Conservation (phyloP, 1,284 basidiomycete genomes). For the Inonotus obliquus region DNA sequence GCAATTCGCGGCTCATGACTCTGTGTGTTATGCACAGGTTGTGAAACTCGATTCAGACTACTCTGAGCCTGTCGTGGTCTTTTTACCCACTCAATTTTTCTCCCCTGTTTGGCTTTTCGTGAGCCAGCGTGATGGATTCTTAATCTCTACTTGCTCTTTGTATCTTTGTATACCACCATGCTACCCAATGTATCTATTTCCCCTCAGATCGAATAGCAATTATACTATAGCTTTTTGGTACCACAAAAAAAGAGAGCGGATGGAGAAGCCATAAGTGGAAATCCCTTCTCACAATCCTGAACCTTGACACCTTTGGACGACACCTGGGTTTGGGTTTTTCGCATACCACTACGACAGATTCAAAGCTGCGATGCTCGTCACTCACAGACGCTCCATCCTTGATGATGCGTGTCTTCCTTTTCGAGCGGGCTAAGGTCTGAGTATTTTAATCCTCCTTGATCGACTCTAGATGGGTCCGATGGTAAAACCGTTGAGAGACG, state of each 20-base stretch:
- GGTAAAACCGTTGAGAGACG: slow-evolving; percentile 34
- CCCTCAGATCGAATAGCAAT: too few species aligned
- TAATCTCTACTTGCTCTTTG: too few species aligned
- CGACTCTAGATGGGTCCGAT: slow-evolving; percentile 45
- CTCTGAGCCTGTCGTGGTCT: slow-evolving; percentile 40
- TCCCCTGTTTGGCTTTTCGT: slow-evolving; percentile 11
- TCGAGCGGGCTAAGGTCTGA: slow-evolving; percentile 65
- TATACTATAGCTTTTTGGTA: too few species aligned
- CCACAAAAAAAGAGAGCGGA: too few species aligned
- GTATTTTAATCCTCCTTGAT: slow-evolving; percentile 45
- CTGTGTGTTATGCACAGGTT: slow-evolving; percentile 11
- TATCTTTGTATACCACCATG: too few species aligned
- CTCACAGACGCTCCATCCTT: slow-evolving; percentile 30
- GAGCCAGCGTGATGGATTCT: too few species aligned
- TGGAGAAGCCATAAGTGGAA: too few species aligned
- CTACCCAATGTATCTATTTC: too few species aligned
- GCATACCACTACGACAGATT: slow-evolving; percentile 31
- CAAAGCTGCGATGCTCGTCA: slow-evolving; percentile 51
- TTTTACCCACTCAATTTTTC: slow-evolving; percentile 24
- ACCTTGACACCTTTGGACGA: too few species aligned
- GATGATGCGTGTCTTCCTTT: slow-evolving; percentile 25
- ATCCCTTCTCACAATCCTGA: too few species aligned
- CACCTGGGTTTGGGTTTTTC: too few species aligned
- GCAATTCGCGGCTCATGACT: slow-evolving; percentile 44
- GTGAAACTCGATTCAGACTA: slow-evolving; percentile 56